Percentiles rank a stretch among this genome's conserved stretches.
phyloP scores from a whole-genome alignment of 371 early-diverging fungal species.

The Rhizomucor pusillus region DNA sequence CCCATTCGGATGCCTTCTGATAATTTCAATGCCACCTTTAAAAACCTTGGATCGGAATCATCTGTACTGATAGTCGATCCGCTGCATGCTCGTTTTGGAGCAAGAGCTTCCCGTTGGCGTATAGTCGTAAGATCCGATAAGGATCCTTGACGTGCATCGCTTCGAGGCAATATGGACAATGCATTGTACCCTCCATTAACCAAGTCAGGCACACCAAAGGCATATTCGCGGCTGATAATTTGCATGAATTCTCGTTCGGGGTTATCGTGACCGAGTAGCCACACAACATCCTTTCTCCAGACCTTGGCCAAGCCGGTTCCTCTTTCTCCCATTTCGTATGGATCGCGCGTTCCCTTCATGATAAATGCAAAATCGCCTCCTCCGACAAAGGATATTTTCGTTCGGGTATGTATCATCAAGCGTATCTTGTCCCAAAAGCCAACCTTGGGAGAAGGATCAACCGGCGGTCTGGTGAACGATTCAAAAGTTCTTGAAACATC shows the following conservation, averaged over 20 bases:
- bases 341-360: constrained; percentile 47
- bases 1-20: constrained; percentile 50
- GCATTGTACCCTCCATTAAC: constrained; percentile 34
- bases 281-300: constrained; percentile 42
- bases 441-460: constrained; percentile 63
- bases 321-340: constrained; percentile 41
- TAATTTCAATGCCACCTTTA: constrained; percentile 38
- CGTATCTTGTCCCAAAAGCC: constrained; percentile 83
- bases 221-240: constrained; percentile 45
- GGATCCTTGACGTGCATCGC: background rate
- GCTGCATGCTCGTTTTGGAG: constrained; percentile 6
- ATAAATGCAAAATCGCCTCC: constrained; percentile 55
- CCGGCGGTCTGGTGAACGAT: constrained; percentile 58
- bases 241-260: constrained; percentile 44
- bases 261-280: constrained; percentile 40
- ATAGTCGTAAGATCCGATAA: background rate
- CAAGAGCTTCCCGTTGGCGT: background rate
- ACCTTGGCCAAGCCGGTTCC: constrained; percentile 47
- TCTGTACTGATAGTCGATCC: constrained; percentile 2
- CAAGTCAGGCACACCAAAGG: constrained; percentile 49
- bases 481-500: constrained; percentile 66
- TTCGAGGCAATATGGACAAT: constrained; percentile 12
- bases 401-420: constrained; percentile 62
- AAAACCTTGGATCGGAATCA: constrained; percentile 16
- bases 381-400: constrained; percentile 53